Evolutionary conservation across 331 rosid genomes (phyloP).

Genomic region (Telfairia occidentalis): DNA sequence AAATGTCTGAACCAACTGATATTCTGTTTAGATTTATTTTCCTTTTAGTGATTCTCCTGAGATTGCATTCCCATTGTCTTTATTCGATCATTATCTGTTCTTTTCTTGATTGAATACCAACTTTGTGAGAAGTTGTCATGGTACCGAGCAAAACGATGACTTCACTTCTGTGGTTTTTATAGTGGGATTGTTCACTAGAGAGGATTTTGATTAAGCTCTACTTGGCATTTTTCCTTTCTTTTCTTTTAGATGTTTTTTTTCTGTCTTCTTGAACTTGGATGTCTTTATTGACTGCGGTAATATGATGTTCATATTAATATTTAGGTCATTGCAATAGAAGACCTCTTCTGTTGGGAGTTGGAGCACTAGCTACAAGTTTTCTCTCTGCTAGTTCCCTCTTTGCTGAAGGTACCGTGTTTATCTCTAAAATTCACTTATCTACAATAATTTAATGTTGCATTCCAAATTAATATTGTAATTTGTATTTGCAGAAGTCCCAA

Average conservation of each 20-base stretch:
- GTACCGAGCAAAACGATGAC: not conserved
- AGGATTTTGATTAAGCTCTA: not conserved
- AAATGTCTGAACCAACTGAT: not conserved
- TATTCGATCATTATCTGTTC: not conserved
- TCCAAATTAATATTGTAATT: not conserved
- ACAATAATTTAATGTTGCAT: not conserved
- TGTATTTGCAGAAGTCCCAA: slow-evolving; percentile 41
- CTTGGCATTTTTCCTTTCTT: not conserved
- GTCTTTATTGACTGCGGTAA: not conserved
- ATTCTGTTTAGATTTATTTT: not conserved
- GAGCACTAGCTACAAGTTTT: slow-evolving; percentile 51
- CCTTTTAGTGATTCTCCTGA: not conserved
- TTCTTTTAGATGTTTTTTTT: not conserved
- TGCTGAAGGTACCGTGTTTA: slow-evolving; percentile 58
- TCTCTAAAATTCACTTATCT: not conserved
- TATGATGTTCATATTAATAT: slow-evolving; percentile 7
- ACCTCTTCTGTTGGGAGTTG: slow-evolving; percentile 58
- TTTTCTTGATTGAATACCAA: not conserved
- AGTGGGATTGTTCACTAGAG: not conserved
- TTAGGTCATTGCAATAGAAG: slow-evolving; percentile 62
- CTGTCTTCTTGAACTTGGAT: not conserved
- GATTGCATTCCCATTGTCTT: not conserved
- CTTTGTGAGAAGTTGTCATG: not conserved
- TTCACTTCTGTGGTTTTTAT: not conserved
- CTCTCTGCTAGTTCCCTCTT: slow-evolving; percentile 36